A percentile compares a stretch with the other conserved stretches of the same genome.
phyloP scores from a whole-genome alignment of 352 stramenopile genomes.

The Phytophthora lateralis region DNA sequence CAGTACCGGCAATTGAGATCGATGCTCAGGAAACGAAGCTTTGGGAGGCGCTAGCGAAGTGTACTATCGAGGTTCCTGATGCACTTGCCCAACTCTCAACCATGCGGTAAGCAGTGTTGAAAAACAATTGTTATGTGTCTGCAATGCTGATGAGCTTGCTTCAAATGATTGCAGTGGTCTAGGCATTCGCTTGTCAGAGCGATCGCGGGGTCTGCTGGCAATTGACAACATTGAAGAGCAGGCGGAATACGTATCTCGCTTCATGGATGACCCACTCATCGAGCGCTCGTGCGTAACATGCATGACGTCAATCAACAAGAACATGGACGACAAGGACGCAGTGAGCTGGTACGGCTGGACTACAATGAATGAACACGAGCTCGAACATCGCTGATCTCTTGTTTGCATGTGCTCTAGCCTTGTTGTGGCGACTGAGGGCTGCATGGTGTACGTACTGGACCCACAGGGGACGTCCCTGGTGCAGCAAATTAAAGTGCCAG shows the following conservation, averaged over 20 bases:
- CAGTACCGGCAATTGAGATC: slow-evolving; percentile 78
- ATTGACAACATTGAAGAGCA: slow-evolving; percentile 87
- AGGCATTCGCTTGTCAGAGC: slow-evolving; percentile 70
- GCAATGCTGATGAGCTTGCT: not conserved
- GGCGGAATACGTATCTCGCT: slow-evolving; percentile 78
- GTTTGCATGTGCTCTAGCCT: slow-evolving; percentile 45
- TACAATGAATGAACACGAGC: not conserved
- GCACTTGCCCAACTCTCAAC: slow-evolving; percentile 67
- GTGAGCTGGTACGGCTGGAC: slow-evolving; percentile 58
- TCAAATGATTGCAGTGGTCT: slow-evolving; percentile 39
- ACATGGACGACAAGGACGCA: slow-evolving; percentile 82
- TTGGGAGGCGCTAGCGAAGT: slow-evolving; percentile 74
- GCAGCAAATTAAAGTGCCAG: slow-evolving; percentile 71
- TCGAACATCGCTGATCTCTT: not conserved
- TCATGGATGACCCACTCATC: slow-evolving; percentile 80
- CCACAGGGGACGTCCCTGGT: slow-evolving; percentile 74
- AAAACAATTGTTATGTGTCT: not conserved
- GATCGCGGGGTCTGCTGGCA: slow-evolving; percentile 70
- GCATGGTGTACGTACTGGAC: slow-evolving; percentile 81
- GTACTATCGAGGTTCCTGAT: slow-evolving; percentile 69
- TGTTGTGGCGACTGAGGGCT: slow-evolving; percentile 85
- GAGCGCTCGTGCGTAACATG: slow-evolving; percentile 82
- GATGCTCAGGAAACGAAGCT: slow-evolving; percentile 71
- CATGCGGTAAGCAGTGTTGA: slow-evolving; percentile 45
- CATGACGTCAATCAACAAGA: slow-evolving; percentile 91